Percentiles rank a stretch among this genome's conserved stretches.
Conservation (phyloP, 768 basidiomycete species). For the Cystobasidium onofrii region DNA sequence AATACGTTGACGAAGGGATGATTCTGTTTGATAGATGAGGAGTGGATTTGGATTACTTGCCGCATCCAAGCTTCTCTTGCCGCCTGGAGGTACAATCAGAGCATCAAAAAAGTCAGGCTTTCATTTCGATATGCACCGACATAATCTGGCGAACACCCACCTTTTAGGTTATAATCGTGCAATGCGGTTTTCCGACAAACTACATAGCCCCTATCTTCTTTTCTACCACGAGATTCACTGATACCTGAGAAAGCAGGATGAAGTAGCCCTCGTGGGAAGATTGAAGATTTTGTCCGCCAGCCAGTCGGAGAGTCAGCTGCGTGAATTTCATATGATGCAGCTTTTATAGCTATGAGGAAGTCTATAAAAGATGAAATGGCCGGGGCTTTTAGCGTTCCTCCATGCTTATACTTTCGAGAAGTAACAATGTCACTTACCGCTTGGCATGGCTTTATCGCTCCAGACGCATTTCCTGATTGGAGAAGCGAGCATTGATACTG, state of each 20-base stretch:
- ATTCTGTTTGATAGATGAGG: not conserved
- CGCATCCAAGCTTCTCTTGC: not conserved
- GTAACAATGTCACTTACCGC: not conserved
- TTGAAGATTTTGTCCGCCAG: not conserved
- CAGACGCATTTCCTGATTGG: slow-evolving; percentile 23
- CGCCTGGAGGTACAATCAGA: not conserved
- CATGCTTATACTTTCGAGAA: not conserved
- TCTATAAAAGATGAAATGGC: not conserved
- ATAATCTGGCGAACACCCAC: not conserved
- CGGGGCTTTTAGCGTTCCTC: not conserved
- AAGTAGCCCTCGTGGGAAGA: slow-evolving; percentile 9
- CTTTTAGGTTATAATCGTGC: not conserved
- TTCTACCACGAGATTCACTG: not conserved
- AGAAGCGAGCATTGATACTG: slow-evolving; percentile 14
- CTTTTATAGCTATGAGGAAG: slow-evolving; percentile 27
- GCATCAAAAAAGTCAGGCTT: too few species aligned
- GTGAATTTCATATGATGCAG: not conserved
- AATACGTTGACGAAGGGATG: not conserved
- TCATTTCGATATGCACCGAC: too few species aligned
- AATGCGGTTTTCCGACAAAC: slow-evolving; percentile 1
- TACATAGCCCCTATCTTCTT: slow-evolving; percentile 6
- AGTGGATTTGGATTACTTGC: not conserved
- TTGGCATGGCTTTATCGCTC: slow-evolving; percentile 14
- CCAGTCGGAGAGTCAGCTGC: not conserved
- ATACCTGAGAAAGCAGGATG: not conserved